A percentile compares a stretch with the other conserved stretches of the same genome.
Conservation (phyloP, 768 basidiomycete genomes). For the Tulasnella sp. region DNA sequence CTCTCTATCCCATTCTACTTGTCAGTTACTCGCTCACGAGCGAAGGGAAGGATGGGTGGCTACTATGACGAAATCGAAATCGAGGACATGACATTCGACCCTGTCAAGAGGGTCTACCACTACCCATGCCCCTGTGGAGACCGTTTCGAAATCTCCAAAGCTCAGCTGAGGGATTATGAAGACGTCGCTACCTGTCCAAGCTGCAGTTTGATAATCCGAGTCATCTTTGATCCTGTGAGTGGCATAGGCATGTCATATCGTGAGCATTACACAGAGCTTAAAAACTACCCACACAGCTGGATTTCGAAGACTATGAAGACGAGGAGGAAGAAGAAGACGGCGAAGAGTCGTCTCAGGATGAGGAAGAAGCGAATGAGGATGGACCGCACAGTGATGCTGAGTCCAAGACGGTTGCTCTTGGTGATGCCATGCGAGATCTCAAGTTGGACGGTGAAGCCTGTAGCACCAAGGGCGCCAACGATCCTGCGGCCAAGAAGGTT, state of each 20-base stretch:
- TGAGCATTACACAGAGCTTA: not conserved
- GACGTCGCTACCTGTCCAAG: constrained; percentile 95
- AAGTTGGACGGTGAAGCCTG: too few relatives aligned
- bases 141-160: constrained; percentile 86
- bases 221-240: constrained; percentile 88
- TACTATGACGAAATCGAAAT: constrained; percentile 98
- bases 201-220: constrained; percentile 84
- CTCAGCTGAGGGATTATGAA: constrained; percentile 77
- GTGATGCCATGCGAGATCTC: too few relatives aligned
- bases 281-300: constrained; percentile 41
- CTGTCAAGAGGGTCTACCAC: constrained; percentile 71
- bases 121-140: constrained; percentile 98
- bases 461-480: too few relatives aligned
- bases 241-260: not conserved
- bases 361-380: constrained; percentile 30
- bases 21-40: too few relatives aligned
- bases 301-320: constrained; percentile 68
- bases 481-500: too few relatives aligned
- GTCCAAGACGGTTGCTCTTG: too few relatives aligned
- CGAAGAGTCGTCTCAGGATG: constrained; percentile 31
- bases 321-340: constrained; percentile 33
- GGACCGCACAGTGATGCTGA: constrained; percentile 22
- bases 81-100: constrained; percentile 91
- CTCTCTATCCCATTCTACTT: too few relatives aligned
- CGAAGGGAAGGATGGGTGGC: constrained; percentile 45